phyloP scores from a whole-genome alignment of 108 stramenopile species.

The Asterionellopsis glacialis region DNA sequence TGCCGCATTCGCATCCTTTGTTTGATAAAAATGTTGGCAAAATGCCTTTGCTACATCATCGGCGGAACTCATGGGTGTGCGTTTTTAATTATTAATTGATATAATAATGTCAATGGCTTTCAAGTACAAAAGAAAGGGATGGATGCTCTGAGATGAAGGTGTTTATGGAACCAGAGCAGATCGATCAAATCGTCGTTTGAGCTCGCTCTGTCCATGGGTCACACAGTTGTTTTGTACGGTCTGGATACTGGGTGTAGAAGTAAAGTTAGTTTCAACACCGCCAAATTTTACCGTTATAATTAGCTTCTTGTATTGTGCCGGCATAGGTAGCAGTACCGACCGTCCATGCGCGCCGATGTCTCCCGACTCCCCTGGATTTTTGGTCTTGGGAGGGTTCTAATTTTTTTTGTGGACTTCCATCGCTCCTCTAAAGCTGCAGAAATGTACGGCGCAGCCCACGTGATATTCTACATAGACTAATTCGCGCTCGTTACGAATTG shows the following conservation, averaged over 20 bases:
- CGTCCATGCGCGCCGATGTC: background rate
- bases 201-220: no score
- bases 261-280: no score
- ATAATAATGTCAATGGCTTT: no score
- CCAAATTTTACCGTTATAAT: background rate
- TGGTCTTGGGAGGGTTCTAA: no score
- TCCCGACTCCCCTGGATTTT: no score
- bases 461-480: background rate
- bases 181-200: no score
- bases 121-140: no score
- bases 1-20: slow-evolving; percentile 56
- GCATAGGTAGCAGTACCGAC: background rate
- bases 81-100: background rate
- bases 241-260: no score
- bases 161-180: no score
- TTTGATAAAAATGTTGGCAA: slow-evolving; percentile 69
- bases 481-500: no score
- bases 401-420: background rate
- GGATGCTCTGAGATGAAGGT: no score
- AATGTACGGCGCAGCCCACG: background rate
- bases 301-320: background rate
- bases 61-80: slow-evolving; percentile 60
- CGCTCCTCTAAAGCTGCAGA: background rate
- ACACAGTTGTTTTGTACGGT: no score
- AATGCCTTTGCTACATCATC: slow-evolving; percentile 89